phyloP scores from a whole-genome alignment of 345 rosid species.

The Ailanthus altissimus region DNA sequence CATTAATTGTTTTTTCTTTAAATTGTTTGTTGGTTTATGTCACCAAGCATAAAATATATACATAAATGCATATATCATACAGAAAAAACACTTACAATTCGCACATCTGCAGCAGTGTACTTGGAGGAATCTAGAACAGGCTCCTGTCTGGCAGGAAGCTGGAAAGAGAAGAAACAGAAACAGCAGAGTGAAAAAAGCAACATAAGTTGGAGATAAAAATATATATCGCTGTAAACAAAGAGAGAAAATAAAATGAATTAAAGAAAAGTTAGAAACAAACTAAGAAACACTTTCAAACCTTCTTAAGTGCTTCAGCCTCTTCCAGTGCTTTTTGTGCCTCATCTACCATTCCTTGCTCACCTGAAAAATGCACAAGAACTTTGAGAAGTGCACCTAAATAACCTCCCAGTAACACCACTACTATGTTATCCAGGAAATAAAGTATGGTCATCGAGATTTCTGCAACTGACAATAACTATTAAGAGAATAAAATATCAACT shows the following conservation, averaged over 20 bases:
- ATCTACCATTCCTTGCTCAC: conserved; percentile 99
- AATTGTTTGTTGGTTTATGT: neutral
- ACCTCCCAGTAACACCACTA: neutral
- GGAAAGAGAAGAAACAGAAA: conserved; percentile 29
- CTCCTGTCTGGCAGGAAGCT: conserved; percentile 83
- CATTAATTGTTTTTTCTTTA: neutral
- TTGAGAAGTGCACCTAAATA: neutral
- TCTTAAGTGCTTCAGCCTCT: conserved; percentile 99
- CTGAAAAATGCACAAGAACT: conserved; percentile 34
- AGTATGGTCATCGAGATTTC: neutral
- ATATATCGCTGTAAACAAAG: neutral
- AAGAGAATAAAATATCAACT: neutral
- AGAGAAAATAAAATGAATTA: neutral
- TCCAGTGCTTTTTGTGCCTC: conserved; percentile 98
- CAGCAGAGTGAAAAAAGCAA: neutral
- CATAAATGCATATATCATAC: neutral
- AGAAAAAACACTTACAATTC: conserved; percentile 71
- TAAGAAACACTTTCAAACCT: conserved; percentile 48
- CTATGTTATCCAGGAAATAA: neutral
- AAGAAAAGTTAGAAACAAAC: neutral
- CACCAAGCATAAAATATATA: neutral
- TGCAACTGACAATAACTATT: neutral
- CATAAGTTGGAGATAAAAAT: neutral
- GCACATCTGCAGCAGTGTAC: conserved; percentile 95
- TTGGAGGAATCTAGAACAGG: conserved; percentile 74